Conservation (phyloP, 768 basidiomycete genomes). For the Gloeostereum incarnatum region DNA sequence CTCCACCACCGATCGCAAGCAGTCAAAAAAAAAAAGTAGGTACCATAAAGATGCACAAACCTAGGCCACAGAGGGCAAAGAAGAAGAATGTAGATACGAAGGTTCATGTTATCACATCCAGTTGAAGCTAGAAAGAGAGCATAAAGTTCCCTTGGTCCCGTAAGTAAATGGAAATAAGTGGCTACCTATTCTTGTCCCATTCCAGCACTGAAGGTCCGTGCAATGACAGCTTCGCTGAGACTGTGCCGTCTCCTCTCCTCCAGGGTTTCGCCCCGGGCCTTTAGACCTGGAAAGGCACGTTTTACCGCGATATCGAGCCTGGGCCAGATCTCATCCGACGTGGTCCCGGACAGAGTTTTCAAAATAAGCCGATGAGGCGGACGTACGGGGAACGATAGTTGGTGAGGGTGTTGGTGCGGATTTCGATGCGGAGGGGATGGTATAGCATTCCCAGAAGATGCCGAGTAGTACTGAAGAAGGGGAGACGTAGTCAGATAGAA, state of each 20-base stretch:
- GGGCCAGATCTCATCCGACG: constrained; percentile 90
- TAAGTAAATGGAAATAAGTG: too few relatives aligned
- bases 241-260: constrained; percentile 37
- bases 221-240: constrained; percentile 44
- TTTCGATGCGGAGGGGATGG: constrained; percentile 15
- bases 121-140: too few relatives aligned
- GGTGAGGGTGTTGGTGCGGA: constrained; percentile 39
- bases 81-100: too few relatives aligned
- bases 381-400: constrained; percentile 32
- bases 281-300: constrained; percentile 47
- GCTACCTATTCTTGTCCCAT: too few relatives aligned
- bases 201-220: too few relatives aligned
- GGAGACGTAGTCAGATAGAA: constrained; percentile 81
- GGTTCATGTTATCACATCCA: too few relatives aligned
- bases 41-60: too few relatives aligned
- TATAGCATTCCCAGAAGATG: constrained; percentile 18
- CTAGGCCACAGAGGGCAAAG: too few relatives aligned
- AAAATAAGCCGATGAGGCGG: constrained; percentile 39
- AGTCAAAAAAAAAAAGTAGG: too few relatives aligned
- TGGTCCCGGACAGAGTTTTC: constrained; percentile 56
- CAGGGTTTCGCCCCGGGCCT: constrained; percentile 33
- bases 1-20: too few relatives aligned
- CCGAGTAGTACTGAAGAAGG: constrained; percentile 62
- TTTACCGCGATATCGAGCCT: constrained; percentile 56
- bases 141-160: too few relatives aligned